Percentiles rank a stretch among this genome's conserved stretches.
These are phyloP conservation scores for Acephala macrosclerotiorum DNA, from an alignment of 2,329 filamentous ascomycete genomes.

Conservation along the genomic window DNA sequence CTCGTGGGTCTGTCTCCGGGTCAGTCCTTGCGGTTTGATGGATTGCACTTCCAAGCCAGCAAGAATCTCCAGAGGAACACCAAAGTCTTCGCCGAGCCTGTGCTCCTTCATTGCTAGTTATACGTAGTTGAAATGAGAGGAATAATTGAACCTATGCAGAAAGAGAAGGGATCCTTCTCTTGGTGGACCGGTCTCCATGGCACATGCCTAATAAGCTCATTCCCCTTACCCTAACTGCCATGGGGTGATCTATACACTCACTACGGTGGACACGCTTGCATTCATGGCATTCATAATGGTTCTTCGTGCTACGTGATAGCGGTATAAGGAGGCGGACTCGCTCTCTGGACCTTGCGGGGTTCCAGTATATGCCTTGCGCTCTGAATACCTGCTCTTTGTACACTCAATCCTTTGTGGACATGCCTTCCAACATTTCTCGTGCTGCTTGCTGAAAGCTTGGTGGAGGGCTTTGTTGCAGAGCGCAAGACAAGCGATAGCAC, in stretches of 20 bases:
- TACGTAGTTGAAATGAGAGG: background rate
- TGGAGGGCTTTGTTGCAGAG: background rate
- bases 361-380: too few relatives aligned
- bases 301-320: background rate
- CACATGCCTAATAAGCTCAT: background rate
- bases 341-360: background rate
- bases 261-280: background rate
- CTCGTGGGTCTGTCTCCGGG: background rate
- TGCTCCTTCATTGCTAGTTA: background rate
- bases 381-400: too few relatives aligned
- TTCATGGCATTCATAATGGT: background rate
- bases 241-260: background rate
- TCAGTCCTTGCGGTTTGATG: background rate
- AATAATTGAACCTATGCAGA: background rate
- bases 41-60: background rate
- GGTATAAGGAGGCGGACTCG: background rate
- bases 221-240: background rate
- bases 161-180: background rate
- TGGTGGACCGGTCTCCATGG: background rate
- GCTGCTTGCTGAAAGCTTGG: background rate
- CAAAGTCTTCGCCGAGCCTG: background rate
- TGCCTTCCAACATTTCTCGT: background rate
- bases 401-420: too few relatives aligned
- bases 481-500: background rate
- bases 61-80: background rate